phyloP scores from a whole-genome alignment of 23 red algal genomes.

The Cyanidioschyzon merolae region DNA sequence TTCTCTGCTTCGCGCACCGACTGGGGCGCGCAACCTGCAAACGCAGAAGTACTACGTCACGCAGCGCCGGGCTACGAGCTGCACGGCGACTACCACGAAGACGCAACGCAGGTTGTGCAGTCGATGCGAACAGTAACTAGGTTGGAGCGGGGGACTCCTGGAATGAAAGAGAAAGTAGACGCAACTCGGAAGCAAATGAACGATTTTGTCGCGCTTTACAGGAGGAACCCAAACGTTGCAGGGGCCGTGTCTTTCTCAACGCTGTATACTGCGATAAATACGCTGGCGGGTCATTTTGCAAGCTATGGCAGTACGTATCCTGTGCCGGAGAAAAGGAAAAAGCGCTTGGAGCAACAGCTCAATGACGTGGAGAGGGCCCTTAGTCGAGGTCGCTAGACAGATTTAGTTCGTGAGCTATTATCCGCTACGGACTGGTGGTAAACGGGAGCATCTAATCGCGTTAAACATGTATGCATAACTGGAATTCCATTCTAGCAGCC shows the following conservation, averaged over 20 bases:
- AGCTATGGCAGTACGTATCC: slow-evolving; percentile 73
- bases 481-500: too few relatives aligned
- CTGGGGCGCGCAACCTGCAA: not conserved
- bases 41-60: not conserved
- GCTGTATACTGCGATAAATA: slow-evolving; percentile 95
- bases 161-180: slow-evolving; percentile 68
- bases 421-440: too few relatives aligned
- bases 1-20: too few relatives aligned
- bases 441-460: too few relatives aligned
- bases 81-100: slow-evolving; percentile 10
- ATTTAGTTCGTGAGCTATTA: too few relatives aligned
- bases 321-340: slow-evolving; percentile 91
- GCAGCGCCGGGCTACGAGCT: slow-evolving; percentile 2
- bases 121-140: slow-evolving; percentile 44
- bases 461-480: too few relatives aligned
- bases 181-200: slow-evolving; percentile 83
- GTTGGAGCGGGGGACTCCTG: slow-evolving; percentile 52
- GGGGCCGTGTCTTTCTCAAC: slow-evolving; percentile 63
- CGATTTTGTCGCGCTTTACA: slow-evolving; percentile 94
- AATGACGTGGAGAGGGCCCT: slow-evolving; percentile 78
- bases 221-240: slow-evolving; percentile 72
- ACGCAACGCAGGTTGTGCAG: slow-evolving; percentile 48
- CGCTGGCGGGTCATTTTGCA: slow-evolving; percentile 81
- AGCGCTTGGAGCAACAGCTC: slow-evolving; percentile 79
- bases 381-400: slow-evolving; percentile 51